A percentile compares a stretch with the other conserved stretches of the same genome.
These are phyloP conservation scores for Plectranthus barbatus DNA, from an alignment of 257 asterid genomes.

Conservation along the genomic window DNA sequence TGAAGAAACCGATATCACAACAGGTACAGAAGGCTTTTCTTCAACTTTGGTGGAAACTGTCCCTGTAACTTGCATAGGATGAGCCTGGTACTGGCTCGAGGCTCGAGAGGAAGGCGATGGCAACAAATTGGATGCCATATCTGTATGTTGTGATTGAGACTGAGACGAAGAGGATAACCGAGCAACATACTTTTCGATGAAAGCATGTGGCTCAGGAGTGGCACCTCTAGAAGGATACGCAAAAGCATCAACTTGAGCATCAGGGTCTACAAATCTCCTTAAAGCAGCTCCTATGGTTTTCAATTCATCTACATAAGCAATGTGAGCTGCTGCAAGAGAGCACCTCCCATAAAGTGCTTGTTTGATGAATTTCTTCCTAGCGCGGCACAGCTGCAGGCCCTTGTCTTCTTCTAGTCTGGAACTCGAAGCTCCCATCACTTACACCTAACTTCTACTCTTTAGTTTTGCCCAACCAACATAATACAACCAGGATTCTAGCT, in stretches of 20 bases:
- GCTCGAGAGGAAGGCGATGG: slow-evolving; percentile 53
- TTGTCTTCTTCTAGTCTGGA: slow-evolving; percentile 85
- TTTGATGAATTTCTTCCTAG: slow-evolving; percentile 78
- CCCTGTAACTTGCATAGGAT: slow-evolving; percentile 65
- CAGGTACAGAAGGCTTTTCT: slow-evolving; percentile 59
- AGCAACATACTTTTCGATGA: slow-evolving; percentile 35
- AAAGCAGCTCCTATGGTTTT: slow-evolving; percentile 58
- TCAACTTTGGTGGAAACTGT: slow-evolving; percentile 61
- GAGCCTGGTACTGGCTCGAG: slow-evolving; percentile 33
- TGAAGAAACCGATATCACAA: slow-evolving; percentile 47
- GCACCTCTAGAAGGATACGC: slow-evolving; percentile 33
- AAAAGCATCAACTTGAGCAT: slow-evolving; percentile 40
- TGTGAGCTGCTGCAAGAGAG: slow-evolving; percentile 75
- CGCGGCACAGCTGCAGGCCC: slow-evolving; percentile 83
- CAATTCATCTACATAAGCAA: slow-evolving; percentile 60
- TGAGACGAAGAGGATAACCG: slow-evolving; percentile 48
- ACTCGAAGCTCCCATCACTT: slow-evolving; percentile 75
- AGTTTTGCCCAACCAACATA: slow-evolving; percentile 12
- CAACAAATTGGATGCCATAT: slow-evolving; percentile 25
- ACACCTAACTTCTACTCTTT: not conserved
- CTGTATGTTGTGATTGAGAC: slow-evolving; percentile 42
- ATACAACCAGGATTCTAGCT: not conserved
- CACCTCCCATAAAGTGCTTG: slow-evolving; percentile 96
- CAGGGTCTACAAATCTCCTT: slow-evolving; percentile 65
- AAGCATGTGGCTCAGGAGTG: slow-evolving; percentile 37